A percentile compares a stretch with the other conserved stretches of the same genome.
These are phyloP conservation scores for Hypoxylon sp. DNA, from an alignment of 2,329 filamentous ascomycete species.

Conservation along the genomic window DNA sequence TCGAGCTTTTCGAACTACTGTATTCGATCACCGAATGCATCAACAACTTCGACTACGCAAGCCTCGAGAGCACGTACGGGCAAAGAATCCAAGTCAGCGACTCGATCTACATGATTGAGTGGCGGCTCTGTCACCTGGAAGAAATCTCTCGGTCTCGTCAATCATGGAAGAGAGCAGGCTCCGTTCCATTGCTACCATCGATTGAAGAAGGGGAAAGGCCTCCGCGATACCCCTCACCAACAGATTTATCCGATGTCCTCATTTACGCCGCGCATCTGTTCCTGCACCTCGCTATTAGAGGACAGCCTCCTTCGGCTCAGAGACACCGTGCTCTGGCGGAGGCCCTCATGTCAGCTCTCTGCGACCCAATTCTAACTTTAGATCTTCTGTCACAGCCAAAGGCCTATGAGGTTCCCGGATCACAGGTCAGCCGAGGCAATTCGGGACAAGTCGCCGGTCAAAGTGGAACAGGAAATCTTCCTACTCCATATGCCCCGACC, in stretches of 20 bases:
- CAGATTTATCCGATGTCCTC: slow-evolving; percentile 52
- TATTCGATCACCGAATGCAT: slow-evolving; percentile 52
- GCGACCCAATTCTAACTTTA: slow-evolving; percentile 46
- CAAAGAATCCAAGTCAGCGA: slow-evolving; percentile 54
- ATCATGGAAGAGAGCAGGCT: slow-evolving; percentile 36
- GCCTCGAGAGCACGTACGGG: slow-evolving; percentile 50
- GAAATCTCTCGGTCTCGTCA: slow-evolving; percentile 44
- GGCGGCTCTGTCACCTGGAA: slow-evolving; percentile 53
- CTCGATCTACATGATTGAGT: slow-evolving; percentile 54
- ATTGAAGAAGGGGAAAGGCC: slow-evolving; percentile 33
- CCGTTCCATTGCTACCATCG: slow-evolving; percentile 35
- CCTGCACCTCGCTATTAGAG: slow-evolving; percentile 53
- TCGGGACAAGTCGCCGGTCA: slow-evolving; percentile 37
- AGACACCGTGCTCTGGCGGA: slow-evolving; percentile 52
- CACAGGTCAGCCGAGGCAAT: slow-evolving; percentile 37
- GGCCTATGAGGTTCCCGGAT: slow-evolving; percentile 35
- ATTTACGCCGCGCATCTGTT: slow-evolving; percentile 54
- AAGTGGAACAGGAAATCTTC: slow-evolving; percentile 33
- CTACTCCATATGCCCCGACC: slow-evolving; percentile 20
- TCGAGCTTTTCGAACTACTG: slow-evolving; percentile 53
- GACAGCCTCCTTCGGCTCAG: slow-evolving; percentile 53
- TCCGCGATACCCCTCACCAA: slow-evolving; percentile 28
- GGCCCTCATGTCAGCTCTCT: slow-evolving; percentile 51
- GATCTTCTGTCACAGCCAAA: slow-evolving; percentile 49
- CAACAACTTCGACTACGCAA: slow-evolving; percentile 54